Evolutionary conservation across 768 basidiomycete genomes (phyloP).

Genomic region (Lyophyllum decastes): DNA sequence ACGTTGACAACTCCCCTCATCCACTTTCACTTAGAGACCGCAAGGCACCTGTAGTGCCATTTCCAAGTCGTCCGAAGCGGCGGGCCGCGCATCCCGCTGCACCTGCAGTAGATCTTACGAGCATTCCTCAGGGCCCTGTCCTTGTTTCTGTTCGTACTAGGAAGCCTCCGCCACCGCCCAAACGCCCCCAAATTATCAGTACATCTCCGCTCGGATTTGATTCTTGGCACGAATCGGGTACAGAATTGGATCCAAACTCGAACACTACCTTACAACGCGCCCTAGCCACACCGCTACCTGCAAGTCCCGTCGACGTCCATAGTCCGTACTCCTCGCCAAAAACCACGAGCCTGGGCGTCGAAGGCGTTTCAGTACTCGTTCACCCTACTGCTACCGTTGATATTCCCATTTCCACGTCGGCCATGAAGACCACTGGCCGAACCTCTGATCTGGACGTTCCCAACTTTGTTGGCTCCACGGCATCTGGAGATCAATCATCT

Average conservation of each 20-base stretch:
- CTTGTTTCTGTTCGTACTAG: conserved; percentile 33
- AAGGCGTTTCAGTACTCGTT: not conserved
- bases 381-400: not conserved
- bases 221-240: conserved; percentile 14
- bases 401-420: not conserved
- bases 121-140: conserved; percentile 24
- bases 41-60: conserved; percentile 26
- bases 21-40: conserved; percentile 25
- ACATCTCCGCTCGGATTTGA: conserved; percentile 32
- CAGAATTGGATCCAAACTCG: conserved; percentile 11
- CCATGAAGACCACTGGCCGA: not conserved
- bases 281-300: conserved; percentile 38
- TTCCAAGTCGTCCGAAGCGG: conserved; percentile 24
- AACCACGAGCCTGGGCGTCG: not conserved
- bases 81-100: conserved; percentile 20
- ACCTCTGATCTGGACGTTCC: not conserved
- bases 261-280: conserved; percentile 32
- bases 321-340: not conserved
- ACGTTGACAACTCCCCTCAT: conserved; percentile 9
- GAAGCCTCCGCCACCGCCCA: conserved; percentile 23
- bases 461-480: not conserved
- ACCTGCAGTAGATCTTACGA: conserved; percentile 12
- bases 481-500: not conserved
- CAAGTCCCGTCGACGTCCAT: conserved; percentile 31
- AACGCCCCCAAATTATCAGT: conserved; percentile 19